A percentile compares a stretch with the other conserved stretches of the same genome.
Evolutionary conservation across 192 early-diverging fungal genomes (phyloP).

Genomic region (Gorgonomyces haynaldii): DNA sequence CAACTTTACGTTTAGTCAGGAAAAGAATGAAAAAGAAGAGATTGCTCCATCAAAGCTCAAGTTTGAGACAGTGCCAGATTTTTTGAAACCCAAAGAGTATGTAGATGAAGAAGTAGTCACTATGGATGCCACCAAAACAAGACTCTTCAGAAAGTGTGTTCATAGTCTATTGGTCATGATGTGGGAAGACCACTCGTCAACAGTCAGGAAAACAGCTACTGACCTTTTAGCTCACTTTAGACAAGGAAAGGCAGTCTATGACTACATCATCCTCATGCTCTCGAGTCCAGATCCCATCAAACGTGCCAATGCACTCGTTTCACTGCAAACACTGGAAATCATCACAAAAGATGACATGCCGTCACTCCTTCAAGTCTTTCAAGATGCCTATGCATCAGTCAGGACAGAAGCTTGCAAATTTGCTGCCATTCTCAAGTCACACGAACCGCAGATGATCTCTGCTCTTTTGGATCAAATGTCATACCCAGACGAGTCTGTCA

Average conservation of each 20-base stretch:
- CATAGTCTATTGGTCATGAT: slow-evolving; percentile 30
- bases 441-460: slow-evolving; percentile 20
- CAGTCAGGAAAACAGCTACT: slow-evolving; percentile 28
- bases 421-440: slow-evolving; percentile 22
- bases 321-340: slow-evolving; percentile 18
- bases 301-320: slow-evolving; percentile 31
- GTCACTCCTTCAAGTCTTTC: slow-evolving; percentile 21
- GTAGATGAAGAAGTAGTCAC: background rate
- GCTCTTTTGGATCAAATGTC: slow-evolving; percentile 23
- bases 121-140: too few relatives aligned
- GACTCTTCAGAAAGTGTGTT: slow-evolving; percentile 12
- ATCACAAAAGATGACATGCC: slow-evolving; percentile 14
- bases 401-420: slow-evolving; percentile 42
- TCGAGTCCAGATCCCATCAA: slow-evolving; percentile 23
- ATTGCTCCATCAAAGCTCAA: slow-evolving; percentile 2
- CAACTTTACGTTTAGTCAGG: background rate
- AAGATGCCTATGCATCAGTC: slow-evolving; percentile 30
- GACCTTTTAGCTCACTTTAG: slow-evolving; percentile 16
- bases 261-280: slow-evolving; percentile 29
- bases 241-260: slow-evolving; percentile 24
- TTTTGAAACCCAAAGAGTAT: background rate
- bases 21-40: background rate
- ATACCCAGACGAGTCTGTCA: slow-evolving; percentile 29
- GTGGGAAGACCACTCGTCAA: slow-evolving; percentile 38
- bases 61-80: slow-evolving; percentile 1